Evolutionary conservation across 345 rosid species (phyloP), one percentile per base, ranked within the genome.

Genomic region (Aethionema arabicum): DNA sequence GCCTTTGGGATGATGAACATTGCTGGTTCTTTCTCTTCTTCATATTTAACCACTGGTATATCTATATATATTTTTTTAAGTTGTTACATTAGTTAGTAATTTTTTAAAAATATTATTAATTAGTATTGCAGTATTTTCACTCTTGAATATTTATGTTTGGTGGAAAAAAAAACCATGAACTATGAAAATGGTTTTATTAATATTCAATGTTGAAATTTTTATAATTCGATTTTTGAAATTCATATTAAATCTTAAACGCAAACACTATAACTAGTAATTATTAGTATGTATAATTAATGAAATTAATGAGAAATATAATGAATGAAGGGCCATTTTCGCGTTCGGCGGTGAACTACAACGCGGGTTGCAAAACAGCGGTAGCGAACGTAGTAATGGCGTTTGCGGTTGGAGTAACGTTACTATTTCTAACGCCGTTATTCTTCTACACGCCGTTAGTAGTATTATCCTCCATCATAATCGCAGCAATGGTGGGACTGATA

Each of bases 1-100:
- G 96, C 98, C 10, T 62, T 91, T 53, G 98, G 98, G 46, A 63
- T 80, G 71, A 91, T 88, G 98, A 91, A 91, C 73, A 81, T 91
- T 61, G 77, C 67, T 31, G 98, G 98, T 45, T 88, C 98, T 35
- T 88, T 87, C 78, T 81, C 91, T 55, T 91, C 98, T 49, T 88
- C 90, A 67, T 88, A 91, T 64, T 89, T 88, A 65, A 84, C 96
- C 4, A 82, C 96, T 40, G 97, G 95, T 86, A 58, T 32, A 4
- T 14, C 0, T n/a, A 9, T 5, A 45, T 45, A 29, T 31, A 3
- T 37, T 37, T 37, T 37, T 37, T 10, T 6, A 6, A 37, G 2
- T 6, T 10, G 11, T 37, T 37, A 37, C 11, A 21, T 21, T 2
- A 21, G 27, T 21, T n/a, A n/a, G n/a, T n/a, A n/a, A n/a, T n/a